These are phyloP conservation scores for Anthoceros angustus DNA, from an alignment of 225 moss, liverwort and hornwort species.

Conservation along the genomic window DNA sequence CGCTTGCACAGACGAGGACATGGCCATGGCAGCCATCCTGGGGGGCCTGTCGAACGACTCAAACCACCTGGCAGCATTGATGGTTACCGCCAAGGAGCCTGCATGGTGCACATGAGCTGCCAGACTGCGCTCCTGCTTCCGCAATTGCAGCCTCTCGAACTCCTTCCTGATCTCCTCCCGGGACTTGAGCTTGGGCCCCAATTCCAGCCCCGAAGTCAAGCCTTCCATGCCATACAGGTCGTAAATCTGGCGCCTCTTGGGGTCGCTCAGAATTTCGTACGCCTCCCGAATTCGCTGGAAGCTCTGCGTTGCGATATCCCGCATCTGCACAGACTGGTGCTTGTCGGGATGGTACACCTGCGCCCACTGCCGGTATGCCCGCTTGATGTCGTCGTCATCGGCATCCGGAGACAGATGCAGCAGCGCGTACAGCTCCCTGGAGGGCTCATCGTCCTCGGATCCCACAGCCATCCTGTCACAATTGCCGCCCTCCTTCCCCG, in stretches of 20 bases:
- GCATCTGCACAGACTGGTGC: conserved; percentile 83
- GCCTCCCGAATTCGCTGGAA: conserved; percentile 94
- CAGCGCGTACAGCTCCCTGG: conserved; percentile 76
- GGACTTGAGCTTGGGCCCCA: conserved; percentile 84
- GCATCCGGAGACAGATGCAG: conserved; percentile 90
- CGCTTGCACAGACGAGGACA: conserved; percentile 93
- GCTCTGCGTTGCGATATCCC: conserved; percentile 90
- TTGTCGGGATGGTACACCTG: conserved; percentile 98
- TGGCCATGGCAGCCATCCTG: conserved; percentile 65
- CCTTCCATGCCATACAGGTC: conserved; percentile 98
- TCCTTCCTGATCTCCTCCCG: conserved; percentile 85
- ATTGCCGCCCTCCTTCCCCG: not conserved
- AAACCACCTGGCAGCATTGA: not conserved
- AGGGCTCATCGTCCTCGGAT: conserved; percentile 33
- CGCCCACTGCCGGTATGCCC: conserved; percentile 86
- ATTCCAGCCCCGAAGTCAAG: conserved; percentile 81
- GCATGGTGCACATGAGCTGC: conserved; percentile 90
- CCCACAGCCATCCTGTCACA: not conserved
- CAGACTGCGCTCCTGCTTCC: conserved; percentile 74
- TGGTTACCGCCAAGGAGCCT: conserved; percentile 64
- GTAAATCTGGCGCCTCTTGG: conserved; percentile 78
- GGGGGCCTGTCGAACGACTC: not conserved
- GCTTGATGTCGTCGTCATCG: conserved; percentile 85
- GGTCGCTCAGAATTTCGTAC: conserved; percentile 89
- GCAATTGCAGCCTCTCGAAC: conserved; percentile 83